Evolutionary conservation across 2,329 filamentous ascomycete genomes (phyloP).

Genomic region (Decorospora gaudefroyi): DNA sequence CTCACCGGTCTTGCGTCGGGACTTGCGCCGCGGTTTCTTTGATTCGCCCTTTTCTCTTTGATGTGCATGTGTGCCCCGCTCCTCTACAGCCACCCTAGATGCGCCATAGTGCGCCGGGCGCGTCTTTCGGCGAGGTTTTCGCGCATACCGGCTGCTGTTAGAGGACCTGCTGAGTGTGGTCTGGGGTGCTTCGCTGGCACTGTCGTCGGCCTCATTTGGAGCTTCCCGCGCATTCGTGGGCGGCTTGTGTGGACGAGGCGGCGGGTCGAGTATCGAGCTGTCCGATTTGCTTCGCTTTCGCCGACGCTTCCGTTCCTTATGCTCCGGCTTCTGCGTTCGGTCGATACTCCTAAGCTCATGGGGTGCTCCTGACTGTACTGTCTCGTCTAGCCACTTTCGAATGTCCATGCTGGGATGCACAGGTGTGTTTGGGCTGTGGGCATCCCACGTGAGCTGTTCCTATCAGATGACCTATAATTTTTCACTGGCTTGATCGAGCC

Average conservation of each 20-base stretch:
- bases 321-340: not conserved
- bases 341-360: constrained; percentile 27
- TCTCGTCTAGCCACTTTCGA: constrained; percentile 52
- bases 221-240: too few species aligned
- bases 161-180: constrained; percentile 20
- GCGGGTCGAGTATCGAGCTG: constrained; percentile 45
- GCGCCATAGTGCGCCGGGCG: constrained; percentile 54
- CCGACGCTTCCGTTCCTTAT: constrained; percentile 26
- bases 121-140: constrained; percentile 54
- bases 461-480: constrained; percentile 10
- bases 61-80: constrained; percentile 29
- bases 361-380: constrained; percentile 41
- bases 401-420: constrained; percentile 51
- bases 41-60: constrained; percentile 30
- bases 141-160: constrained; percentile 45
- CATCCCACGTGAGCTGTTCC: constrained; percentile 30
- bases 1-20: constrained; percentile 45
- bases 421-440: too few species aligned
- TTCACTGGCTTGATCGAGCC: constrained; percentile 14
- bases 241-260: constrained; percentile 16
- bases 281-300: constrained; percentile 48
- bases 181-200: constrained; percentile 23
- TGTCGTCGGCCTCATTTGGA: constrained; percentile 11
- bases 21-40: constrained; percentile 43
- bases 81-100: constrained; percentile 26